These are phyloP conservation scores for Globisporangium nunn DNA, from an alignment of 352 stramenopile species.

Conservation along the genomic window DNA sequence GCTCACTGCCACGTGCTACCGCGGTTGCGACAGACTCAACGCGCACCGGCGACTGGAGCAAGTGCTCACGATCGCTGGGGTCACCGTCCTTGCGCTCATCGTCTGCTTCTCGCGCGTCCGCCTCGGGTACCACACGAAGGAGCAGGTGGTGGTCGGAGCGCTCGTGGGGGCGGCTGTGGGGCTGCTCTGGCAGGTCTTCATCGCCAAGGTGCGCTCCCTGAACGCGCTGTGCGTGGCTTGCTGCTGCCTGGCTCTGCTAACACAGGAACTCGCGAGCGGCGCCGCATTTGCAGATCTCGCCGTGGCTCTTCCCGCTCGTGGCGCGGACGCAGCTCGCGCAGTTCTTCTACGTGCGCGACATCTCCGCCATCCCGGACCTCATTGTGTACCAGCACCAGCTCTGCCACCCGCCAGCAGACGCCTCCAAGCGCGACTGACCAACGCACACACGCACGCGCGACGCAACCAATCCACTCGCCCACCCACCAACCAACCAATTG, in stretches of 20 bases:
- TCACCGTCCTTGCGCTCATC: slow-evolving; percentile 30
- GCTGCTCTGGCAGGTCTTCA: slow-evolving; percentile 43
- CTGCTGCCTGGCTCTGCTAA: too few relatives aligned
- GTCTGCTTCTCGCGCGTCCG: slow-evolving; percentile 73
- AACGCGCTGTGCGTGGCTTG: too few relatives aligned
- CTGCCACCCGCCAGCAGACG: slow-evolving; percentile 15
- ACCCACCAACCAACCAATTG: slow-evolving; percentile 1
- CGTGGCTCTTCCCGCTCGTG: slow-evolving; percentile 53
- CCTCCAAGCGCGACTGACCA: slow-evolving; percentile 9
- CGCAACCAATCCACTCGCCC: too few relatives aligned
- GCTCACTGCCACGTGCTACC: not conserved
- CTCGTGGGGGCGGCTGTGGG: slow-evolving; percentile 38
- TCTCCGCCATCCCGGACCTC: slow-evolving; percentile 68
- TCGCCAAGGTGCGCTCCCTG: slow-evolving; percentile 17
- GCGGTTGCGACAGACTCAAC: slow-evolving; percentile 28
- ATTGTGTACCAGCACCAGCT: slow-evolving; percentile 73
- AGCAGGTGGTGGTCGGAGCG: slow-evolving; percentile 60
- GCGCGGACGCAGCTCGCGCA: slow-evolving; percentile 36
- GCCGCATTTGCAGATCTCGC: slow-evolving; percentile 22
- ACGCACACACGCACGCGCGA: not conserved
- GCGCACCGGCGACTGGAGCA: slow-evolving; percentile 51
- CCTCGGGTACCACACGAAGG: slow-evolving; percentile 68
- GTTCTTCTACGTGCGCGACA: slow-evolving; percentile 64
- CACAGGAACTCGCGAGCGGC: too few relatives aligned
- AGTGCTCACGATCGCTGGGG: slow-evolving; percentile 43